These are phyloP conservation scores for Globisporangium barbulae DNA, from an alignment of 352 stramenopile species.

Conservation along the genomic window DNA sequence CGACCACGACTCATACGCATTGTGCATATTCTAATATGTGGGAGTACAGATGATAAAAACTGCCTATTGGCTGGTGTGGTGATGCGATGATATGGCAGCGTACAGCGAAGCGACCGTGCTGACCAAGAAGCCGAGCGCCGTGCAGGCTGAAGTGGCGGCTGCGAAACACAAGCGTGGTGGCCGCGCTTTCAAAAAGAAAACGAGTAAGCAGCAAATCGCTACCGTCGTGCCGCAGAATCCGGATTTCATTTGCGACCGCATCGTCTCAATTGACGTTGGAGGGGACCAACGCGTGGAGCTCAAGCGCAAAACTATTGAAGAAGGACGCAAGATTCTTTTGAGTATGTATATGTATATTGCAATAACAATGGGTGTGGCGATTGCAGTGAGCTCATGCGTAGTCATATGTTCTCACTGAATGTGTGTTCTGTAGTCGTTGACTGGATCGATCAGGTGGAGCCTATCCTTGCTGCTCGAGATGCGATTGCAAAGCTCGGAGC, in stretches of 20 bases:
- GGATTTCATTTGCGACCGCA: slow-evolving; percentile 25
- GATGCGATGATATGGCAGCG: slow-evolving; percentile 22
- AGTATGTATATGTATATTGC: slow-evolving; percentile 16
- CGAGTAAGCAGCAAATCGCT: not conserved
- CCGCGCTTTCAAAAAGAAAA: slow-evolving; percentile 2
- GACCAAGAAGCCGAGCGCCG: not conserved
- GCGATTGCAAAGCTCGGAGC: slow-evolving; percentile 33
- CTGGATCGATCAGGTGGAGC: slow-evolving; percentile 49
- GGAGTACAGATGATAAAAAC: not conserved
- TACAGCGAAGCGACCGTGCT: slow-evolving; percentile 40
- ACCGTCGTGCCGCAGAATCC: slow-evolving; percentile 3
- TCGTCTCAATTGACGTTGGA: slow-evolving; percentile 25
- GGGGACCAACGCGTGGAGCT: slow-evolving; percentile 26
- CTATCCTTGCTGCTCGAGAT: slow-evolving; percentile 39
- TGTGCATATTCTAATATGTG: not conserved
- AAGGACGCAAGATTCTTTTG: slow-evolving; percentile 24
- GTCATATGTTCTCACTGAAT: not conserved
- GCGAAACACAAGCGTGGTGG: not conserved
- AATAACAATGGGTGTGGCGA: not conserved
- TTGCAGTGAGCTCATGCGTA: not conserved
- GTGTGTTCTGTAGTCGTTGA: slow-evolving; percentile 31
- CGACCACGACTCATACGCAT: not conserved
- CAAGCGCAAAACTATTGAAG: slow-evolving; percentile 24
- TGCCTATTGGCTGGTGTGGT: not conserved
- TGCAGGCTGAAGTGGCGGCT: not conserved